Evolutionary conservation across 441 rosid species (phyloP).

Genomic region (Mallotus japonicus): DNA sequence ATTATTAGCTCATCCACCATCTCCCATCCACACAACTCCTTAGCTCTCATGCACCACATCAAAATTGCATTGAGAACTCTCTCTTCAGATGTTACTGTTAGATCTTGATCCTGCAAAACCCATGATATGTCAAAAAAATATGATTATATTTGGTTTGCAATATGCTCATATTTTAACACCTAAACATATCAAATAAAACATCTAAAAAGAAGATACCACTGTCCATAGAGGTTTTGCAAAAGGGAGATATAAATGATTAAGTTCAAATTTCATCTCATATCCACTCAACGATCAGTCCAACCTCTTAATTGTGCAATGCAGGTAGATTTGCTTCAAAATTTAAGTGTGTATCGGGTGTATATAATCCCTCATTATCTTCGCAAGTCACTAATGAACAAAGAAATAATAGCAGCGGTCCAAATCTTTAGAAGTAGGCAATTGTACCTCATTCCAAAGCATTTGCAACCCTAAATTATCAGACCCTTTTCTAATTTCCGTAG

Average conservation of each 20-base stretch:
- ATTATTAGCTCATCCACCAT: conserved; percentile 53
- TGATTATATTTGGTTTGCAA: not conserved
- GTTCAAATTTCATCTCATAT: conserved; percentile 1
- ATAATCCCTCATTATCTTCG: not conserved
- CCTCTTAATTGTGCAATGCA: not conserved
- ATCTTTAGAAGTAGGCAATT: conserved; percentile 13
- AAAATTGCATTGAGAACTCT: conserved; percentile 86
- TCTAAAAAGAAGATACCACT: not conserved
- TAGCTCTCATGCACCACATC: conserved; percentile 83
- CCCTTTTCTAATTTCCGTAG: not conserved
- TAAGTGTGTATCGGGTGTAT: too few species aligned
- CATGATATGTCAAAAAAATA: conserved; percentile 27
- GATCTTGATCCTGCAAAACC: conserved; percentile 84
- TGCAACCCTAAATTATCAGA: not conserved
- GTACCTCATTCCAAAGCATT: not conserved
- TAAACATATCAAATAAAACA: not conserved
- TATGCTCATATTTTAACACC: not conserved
- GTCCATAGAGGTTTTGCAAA: conserved; percentile 1
- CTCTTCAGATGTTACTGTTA: conserved; percentile 94
- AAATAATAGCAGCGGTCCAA: not conserved
- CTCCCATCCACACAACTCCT: conserved; percentile 69
- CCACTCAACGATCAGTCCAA: conserved; percentile 1
- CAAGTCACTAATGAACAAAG: conserved; percentile 1
- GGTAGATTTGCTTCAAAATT: not conserved
- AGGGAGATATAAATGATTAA: not conserved